These are phyloP conservation scores for Blastobotrys illinoisensis DNA, from an alignment of 1,139 yeast species.

Conservation along the genomic window DNA sequence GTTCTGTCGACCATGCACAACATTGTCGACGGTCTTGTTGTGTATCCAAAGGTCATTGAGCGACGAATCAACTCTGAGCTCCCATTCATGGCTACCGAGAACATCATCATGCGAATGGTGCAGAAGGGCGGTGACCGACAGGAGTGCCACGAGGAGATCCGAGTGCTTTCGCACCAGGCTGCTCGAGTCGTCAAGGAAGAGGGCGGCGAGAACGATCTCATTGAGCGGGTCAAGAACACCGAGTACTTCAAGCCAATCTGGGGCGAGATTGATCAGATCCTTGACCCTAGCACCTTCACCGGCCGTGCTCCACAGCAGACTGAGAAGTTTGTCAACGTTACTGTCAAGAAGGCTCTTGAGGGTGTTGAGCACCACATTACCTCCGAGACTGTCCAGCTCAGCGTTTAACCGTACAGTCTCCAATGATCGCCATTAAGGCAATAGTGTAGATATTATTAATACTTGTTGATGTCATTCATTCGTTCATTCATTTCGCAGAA, in stretches of 20 bases:
- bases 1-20: slow-evolving; percentile 83
- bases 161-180: slow-evolving; percentile 96
- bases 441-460: background rate
- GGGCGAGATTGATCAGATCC: slow-evolving; percentile 68
- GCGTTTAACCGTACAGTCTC: slow-evolving; percentile 16
- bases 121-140: slow-evolving; percentile 97
- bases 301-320: slow-evolving; percentile 99
- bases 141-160: slow-evolving; percentile 95
- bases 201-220: slow-evolving; percentile 97
- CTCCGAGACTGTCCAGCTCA: slow-evolving; percentile 52
- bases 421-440: background rate
- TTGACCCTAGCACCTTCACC: slow-evolving; percentile 90
- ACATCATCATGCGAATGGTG: slow-evolving; percentile 99
- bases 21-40: slow-evolving; percentile 92
- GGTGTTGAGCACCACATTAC: slow-evolving; percentile 60
- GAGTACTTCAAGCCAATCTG: slow-evolving; percentile 87
- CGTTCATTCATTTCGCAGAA: too few species aligned
- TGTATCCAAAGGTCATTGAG: slow-evolving; percentile 96
- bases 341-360: slow-evolving; percentile 76
- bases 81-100: slow-evolving; percentile 99
- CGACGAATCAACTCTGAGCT: slow-evolving; percentile 91
- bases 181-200: slow-evolving; percentile 95
- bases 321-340: slow-evolving; percentile 80
- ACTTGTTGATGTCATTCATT: background rate
- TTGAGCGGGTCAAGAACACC: slow-evolving; percentile 77